A percentile compares a stretch with the other conserved stretches of the same genome.
These are phyloP conservation scores for Pythium aquatile DNA, from an alignment of 352 stramenopile genomes.

Conservation along the genomic window DNA sequence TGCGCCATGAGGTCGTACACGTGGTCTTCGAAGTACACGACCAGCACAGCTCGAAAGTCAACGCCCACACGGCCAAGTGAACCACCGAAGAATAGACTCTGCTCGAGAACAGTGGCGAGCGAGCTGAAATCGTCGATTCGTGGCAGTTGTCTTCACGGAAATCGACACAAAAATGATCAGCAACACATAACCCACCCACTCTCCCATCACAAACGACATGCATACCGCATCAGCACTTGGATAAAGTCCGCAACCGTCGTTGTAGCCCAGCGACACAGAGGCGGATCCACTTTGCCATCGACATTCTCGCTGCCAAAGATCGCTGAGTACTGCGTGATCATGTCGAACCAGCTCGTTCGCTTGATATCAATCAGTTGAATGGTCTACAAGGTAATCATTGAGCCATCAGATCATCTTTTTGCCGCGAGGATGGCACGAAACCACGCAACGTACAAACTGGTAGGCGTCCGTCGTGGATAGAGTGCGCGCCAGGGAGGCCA, in stretches of 20 bases:
- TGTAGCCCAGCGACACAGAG: conserved; percentile 79
- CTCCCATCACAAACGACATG: background rate
- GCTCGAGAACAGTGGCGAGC: conserved; percentile 75
- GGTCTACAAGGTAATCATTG: conserved; percentile 33
- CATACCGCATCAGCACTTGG: conserved; percentile 76
- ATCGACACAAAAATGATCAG: background rate
- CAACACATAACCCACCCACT: background rate
- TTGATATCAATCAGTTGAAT: conserved; percentile 88
- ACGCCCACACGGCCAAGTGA: conserved; percentile 80
- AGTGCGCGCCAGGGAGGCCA: conserved; percentile 55
- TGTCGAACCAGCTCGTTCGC: conserved; percentile 88
- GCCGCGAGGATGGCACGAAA: background rate
- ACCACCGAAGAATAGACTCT: conserved; percentile 83
- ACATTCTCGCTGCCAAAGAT: conserved; percentile 88
- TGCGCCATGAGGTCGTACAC: conserved; percentile 62
- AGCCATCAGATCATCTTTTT: no score
- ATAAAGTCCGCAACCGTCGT: conserved; percentile 80
- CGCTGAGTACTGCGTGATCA: conserved; percentile 90
- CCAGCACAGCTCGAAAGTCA: conserved; percentile 77
- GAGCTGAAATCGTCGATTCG: conserved; percentile 85
- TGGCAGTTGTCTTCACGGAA: conserved; percentile 60
- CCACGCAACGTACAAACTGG: conserved; percentile 58
- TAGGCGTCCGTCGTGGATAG: conserved; percentile 72
- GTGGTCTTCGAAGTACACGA: conserved; percentile 85
- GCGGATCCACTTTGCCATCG: conserved; percentile 75